Evolutionary conservation across 176 grass and related monocot species (phyloP), one percentile per base, ranked within the genome.

Genomic region (Chloris gayana): DNA sequence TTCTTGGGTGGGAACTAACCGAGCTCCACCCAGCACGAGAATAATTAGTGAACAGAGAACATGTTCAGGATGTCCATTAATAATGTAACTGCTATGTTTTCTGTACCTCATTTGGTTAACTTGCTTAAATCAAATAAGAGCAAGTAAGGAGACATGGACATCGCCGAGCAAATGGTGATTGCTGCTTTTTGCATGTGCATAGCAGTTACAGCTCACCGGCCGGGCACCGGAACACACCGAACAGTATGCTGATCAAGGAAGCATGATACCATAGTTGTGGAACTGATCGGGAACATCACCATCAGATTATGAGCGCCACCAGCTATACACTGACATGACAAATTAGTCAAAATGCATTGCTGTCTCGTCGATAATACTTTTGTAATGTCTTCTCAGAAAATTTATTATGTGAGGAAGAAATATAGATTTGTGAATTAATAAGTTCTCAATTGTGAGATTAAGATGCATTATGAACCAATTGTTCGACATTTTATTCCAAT

Each of bases 271-370:
- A 66, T 50, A 78, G 75, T 50, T 34, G 11, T 10, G 21, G 64
- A 34, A 77, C 75, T 49, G 41, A 6, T 37, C 35, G 75, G 21
- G 38, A 19, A 14, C 11, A 64, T 77, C 75, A 9, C 59, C 46
- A 4, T 64, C 59, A 65, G 19, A 14, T 4, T 21, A 14, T 49
- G 21, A 19, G 26, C 5, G 0, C 41, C 60, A 78, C 7, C 19
- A 34, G 45, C 75, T 24, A 34, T 65, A 30, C 46, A 49, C 32
- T 78, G 75, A 65, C 75, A 34, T 24, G 60, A 78, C 26, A 65
- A 65, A 65, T 34, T 15, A 46, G 75, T 50, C 41, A 29, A 65
- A 78, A 77, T 65, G 41, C 41, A 27, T 41, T 50, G 60, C 24
- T 65, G 75, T 50, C 41, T 78, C 60, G 2, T 6, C 17, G 2